Evolutionary conservation across 1,284 basidiomycete species (phyloP), one percentile per base, ranked within the genome.

Genomic region (Pholiota adiposa): DNA sequence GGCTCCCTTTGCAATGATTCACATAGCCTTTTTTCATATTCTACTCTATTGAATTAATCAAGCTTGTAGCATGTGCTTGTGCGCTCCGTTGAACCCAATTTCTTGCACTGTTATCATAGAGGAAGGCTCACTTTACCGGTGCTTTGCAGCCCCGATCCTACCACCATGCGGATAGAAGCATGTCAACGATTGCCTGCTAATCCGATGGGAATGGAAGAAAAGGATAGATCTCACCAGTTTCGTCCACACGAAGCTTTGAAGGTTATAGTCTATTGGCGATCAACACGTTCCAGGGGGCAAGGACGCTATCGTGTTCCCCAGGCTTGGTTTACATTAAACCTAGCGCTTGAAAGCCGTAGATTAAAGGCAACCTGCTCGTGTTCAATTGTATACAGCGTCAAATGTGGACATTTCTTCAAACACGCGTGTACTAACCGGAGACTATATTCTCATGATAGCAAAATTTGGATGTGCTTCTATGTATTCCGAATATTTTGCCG

Each of bases 261-360:
- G 44, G 44, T 38, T 48, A 48, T 55, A 46, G 50, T 21, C 40
- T 36, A 46, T 52, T 29, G 21, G 23, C 18, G 34, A 59, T 49
- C 19, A 55, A 57, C 63, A 63, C 63, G 63, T 65, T 65, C 50
- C 21, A 61, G 63, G 63, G 63, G 54, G 54, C 50, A 53, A 58
- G 55, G 46, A 29, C 33, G 19, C 16, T 51, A 7, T 41, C 5
- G 16, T 51, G 23, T 23, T 38, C 27, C 18, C 31, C 48, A 36
- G 21, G 23, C 25, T 31, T 33, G 54, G 31, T n/a, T 25, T 14
- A 29, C 18, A 36, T 46, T 54, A 54, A 27, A 55, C n/a, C n/a
- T n/a, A n/a, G n/a, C n/a, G 48, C 44, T 43, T 57, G 56, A 57
- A 51, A 19, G 14, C 56, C 56, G 49, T 41, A 57, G 18, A 31